Evolutionary conservation across 352 stramenopile species (phyloP).

Genomic region (Pythium diclinum): DNA sequence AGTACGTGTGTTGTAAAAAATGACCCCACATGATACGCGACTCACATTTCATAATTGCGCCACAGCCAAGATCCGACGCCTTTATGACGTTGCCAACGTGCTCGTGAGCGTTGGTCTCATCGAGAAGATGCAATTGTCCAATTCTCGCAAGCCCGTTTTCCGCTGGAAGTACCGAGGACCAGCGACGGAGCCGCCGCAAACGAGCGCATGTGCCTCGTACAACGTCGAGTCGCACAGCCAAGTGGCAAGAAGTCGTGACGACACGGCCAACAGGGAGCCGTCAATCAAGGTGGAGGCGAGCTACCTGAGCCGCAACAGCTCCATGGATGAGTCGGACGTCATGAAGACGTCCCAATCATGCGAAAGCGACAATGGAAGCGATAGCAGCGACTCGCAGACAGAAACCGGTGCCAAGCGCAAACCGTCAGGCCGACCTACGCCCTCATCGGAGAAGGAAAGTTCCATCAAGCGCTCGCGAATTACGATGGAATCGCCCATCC

Average conservation of each 20-base stretch:
- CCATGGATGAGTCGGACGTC: slow-evolving; percentile 7
- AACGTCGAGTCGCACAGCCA: neutral
- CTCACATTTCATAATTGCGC: neutral
- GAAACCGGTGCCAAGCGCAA: slow-evolving; percentile 44
- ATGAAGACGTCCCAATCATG: slow-evolving; percentile 58
- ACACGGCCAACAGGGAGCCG: neutral
- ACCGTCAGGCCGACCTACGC: slow-evolving; percentile 11
- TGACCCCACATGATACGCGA: neutral
- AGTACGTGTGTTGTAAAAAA: slow-evolving; percentile 37
- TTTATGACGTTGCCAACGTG: slow-evolving; percentile 98
- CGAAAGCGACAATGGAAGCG: slow-evolving; percentile 59
- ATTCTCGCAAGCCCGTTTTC: slow-evolving; percentile 81
- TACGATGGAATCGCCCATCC: slow-evolving; percentile 13
- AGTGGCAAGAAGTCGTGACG: slow-evolving; percentile 15
- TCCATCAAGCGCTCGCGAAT: slow-evolving; percentile 31
- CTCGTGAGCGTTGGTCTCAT: slow-evolving; percentile 91
- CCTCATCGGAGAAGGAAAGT: slow-evolving; percentile 27
- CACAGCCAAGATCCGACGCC: slow-evolving; percentile 91
- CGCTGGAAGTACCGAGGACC: slow-evolving; percentile 56
- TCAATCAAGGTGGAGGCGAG: slow-evolving; percentile 26
- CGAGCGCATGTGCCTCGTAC: neutral
- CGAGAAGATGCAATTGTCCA: slow-evolving; percentile 84
- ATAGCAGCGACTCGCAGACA: slow-evolving; percentile 52
- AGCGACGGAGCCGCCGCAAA: neutral
- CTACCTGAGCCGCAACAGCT: slow-evolving; percentile 5